These are phyloP conservation scores for Quillaja saponaria DNA, from an alignment of 306 rosid species.

Conservation along the genomic window DNA sequence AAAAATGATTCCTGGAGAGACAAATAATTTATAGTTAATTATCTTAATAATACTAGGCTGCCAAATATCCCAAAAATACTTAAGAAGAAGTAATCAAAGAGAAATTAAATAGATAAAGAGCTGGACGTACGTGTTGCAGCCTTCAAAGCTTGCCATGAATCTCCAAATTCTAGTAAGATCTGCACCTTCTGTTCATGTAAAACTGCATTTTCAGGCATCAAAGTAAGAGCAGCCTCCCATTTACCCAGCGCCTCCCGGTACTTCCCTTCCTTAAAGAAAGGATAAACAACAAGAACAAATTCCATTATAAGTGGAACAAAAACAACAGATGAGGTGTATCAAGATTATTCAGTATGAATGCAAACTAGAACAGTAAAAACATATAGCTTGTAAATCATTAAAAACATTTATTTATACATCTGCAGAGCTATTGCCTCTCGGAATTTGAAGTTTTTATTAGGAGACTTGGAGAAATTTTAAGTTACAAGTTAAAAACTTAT, in stretches of 20 bases:
- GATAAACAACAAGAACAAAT: slow-evolving; percentile 5
- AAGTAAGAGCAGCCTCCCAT: slow-evolving; percentile 85
- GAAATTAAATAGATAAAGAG: slow-evolving; percentile 20
- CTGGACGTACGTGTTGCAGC: slow-evolving; percentile 72
- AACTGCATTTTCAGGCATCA: slow-evolving; percentile 65
- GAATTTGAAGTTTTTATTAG: too few species aligned
- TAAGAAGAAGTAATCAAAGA: too few species aligned
- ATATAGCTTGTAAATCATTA: background rate
- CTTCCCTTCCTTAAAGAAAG: slow-evolving; percentile 61
- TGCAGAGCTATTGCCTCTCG: background rate
- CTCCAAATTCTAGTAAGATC: slow-evolving; percentile 81
- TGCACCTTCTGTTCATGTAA: slow-evolving; percentile 91
- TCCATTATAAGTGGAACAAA: slow-evolving; percentile 1
- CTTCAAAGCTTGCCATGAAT: slow-evolving; percentile 84
- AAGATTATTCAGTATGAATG: background rate
- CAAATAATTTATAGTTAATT: slow-evolving; percentile 8
- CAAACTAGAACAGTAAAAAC: background rate
- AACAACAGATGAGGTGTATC: background rate
- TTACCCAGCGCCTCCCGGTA: slow-evolving; percentile 78
- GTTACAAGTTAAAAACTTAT: too few species aligned
- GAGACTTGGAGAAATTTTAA: too few species aligned
- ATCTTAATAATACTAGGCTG: slow-evolving; percentile 8
- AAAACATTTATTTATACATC: background rate
- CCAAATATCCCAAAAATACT: too few species aligned
- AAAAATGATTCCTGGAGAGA: background rate